These are phyloP conservation scores for Phyllosticta citriasiana DNA, from an alignment of 2,329 filamentous ascomycete species.

Conservation along the genomic window DNA sequence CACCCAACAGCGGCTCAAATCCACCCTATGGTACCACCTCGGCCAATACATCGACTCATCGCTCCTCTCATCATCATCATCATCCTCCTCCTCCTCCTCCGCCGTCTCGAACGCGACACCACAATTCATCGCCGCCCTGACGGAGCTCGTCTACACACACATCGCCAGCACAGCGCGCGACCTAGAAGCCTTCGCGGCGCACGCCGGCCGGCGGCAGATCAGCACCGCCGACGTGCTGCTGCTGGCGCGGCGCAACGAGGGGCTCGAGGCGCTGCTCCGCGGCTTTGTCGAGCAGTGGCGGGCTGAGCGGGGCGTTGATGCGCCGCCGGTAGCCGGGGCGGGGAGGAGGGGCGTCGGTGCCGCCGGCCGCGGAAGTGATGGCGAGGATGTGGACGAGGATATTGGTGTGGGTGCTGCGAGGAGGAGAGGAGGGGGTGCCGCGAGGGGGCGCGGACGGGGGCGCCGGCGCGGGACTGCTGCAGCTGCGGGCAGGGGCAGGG, in stretches of 20 bases:
- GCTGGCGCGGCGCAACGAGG: slow-evolving; percentile 76
- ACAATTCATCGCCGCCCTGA: slow-evolving; percentile 68
- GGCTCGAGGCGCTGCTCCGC: slow-evolving; percentile 65
- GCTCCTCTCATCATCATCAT: slow-evolving; percentile 46
- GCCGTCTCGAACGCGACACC: slow-evolving; percentile 71
- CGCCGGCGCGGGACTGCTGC: background rate
- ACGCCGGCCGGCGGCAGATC: slow-evolving; percentile 72
- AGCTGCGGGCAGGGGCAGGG: background rate
- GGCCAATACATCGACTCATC: slow-evolving; percentile 67
- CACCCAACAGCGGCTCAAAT: slow-evolving; percentile 36
- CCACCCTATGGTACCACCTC: slow-evolving; percentile 32
- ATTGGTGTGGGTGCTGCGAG: background rate
- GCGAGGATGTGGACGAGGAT: background rate
- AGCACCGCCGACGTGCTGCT: slow-evolving; percentile 82
- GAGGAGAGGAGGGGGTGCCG: background rate
- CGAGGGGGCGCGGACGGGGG: background rate
- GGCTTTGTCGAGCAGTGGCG: slow-evolving; percentile 49
- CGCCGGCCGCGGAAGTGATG: background rate
- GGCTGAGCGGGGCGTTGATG: slow-evolving; percentile 14
- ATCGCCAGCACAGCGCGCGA: slow-evolving; percentile 59
- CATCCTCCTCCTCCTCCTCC: slow-evolving; percentile 46
- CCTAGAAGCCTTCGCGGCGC: slow-evolving; percentile 51
- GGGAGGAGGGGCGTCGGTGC: background rate
- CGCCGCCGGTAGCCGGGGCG: background rate
- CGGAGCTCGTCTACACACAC: slow-evolving; percentile 79